Evolutionary conservation across 805 yeast genomes (phyloP), one percentile per base, ranked within the genome.

Genomic region (Candida tallmaniae): DNA sequence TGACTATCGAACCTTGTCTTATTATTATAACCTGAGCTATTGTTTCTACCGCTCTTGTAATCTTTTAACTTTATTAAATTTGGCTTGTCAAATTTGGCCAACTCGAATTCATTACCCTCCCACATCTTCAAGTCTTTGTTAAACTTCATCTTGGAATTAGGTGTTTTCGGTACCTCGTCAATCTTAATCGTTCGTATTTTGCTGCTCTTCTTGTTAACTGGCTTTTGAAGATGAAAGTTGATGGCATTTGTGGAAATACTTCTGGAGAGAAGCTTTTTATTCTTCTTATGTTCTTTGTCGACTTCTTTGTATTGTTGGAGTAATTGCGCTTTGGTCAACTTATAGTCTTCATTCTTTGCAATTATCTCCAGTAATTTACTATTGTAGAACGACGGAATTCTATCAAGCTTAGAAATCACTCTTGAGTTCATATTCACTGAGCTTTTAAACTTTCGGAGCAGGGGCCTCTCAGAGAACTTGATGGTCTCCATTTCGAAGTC

Each of bases 81-180:
- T 1, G 74, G 73, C 34, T 59, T 62, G 25, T 79, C 81, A 50
- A 80, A 80, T 26, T 68, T 61, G 22, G 64, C 45, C 31, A 77
- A 52, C 15, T 77, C 83, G 20, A 65, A 68, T 25, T 80, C 82
- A 46, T 80, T 79, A 4, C 85, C 85, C 45, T 74, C 80, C 87
- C 86, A 80, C 29, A 61, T 59, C 44, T 63, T 62, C 31, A 66
- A 60, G 11, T 54, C 54, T 1, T 79, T 70, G 43, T 80, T 78
- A 47, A 65, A 80, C 30, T 60, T 62, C 79, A 80, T 77, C 16
- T 44, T 51, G n/a, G 45, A 40, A 28, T 48, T 52, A 14, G 46
- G 38, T 1, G 45, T 46, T 17, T 31, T 27, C 1, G 50, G 48
- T 42, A 27, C 44, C 29, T 33, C 47, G 31, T 58, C 61, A 8